Base-by-base conservation (phyloP, 2,329 filamentous ascomycete species). In the Cytospora piceae region DNA sequence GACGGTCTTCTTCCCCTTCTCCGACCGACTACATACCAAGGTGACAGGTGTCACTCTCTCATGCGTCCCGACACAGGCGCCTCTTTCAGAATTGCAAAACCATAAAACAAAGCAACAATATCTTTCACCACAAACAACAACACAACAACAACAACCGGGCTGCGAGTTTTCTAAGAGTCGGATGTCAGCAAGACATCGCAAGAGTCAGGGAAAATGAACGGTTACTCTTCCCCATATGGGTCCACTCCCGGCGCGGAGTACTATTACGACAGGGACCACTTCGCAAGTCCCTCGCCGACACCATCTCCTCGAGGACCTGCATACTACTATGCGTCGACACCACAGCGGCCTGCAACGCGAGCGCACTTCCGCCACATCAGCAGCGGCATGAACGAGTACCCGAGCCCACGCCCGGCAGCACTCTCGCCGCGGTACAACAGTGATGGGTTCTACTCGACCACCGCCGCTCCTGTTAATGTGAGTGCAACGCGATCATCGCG, bases 361-460 rank as follows among this genome's bases (percentile, higher is more conserved):
- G 82, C 82, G 69, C 81, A 83, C 74, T 77, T 77, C 72, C 80
- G 80, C 70, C 74, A 78, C 71, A 74, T 75, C 70, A 82, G 80
- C 77, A 77, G 73, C 73, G 76, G 74, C 72, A 76, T 73, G 73
- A 73, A 74, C 70, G 76, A 79, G 54, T 80, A 73, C 74, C 60
- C 72, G 69, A 81, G 76, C 70, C 82, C 77, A 66, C 80, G 79
- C 72, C 80, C 79, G 66, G 81, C 79, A 51, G 79, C 81, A 67
- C 85, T 85, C 74, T 87, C 85, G 69, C 85, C 85, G 69, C 83
- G 85, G 72, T 87, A 85, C 80, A 86, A 83, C 75, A 87, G 85
- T 81, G 82, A 81, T 74, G 85, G 85, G 76, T 80, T 85, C 74
- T 87, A 87, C 81, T 68, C 66, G 42, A 68, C 66, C 59, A 59